Percentiles rank a stretch among this genome's conserved stretches.
phyloP scores from a whole-genome alignment of 1,284 basidiomycete genomes.

The Irpex sp. region DNA sequence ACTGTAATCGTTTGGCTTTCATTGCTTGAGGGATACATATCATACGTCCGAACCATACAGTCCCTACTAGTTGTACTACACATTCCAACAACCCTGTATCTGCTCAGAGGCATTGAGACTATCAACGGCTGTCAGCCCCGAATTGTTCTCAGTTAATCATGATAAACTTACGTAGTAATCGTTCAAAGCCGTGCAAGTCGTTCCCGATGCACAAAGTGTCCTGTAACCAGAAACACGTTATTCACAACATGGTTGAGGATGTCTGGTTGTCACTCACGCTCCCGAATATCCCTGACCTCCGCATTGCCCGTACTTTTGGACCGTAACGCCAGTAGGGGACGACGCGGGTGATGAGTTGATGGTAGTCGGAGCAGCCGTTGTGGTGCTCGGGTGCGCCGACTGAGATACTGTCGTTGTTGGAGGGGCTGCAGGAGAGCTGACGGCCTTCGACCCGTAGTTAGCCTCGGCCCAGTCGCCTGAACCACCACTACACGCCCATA shows the following conservation, averaged over 20 bases:
- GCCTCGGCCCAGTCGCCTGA: constrained; percentile 15
- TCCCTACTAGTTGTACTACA: no score
- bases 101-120: not conserved
- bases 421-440: not conserved
- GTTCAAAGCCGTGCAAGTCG: constrained; percentile 12
- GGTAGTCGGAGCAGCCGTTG: not conserved
- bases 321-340: constrained; percentile 2
- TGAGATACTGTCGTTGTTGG: not conserved
- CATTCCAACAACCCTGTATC: no score
- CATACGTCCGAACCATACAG: no score
- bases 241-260: not conserved
- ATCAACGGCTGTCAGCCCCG: not conserved
- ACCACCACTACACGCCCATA: constrained; percentile 9
- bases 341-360: constrained; percentile 1
- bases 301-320: constrained; percentile 13
- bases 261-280: constrained; percentile 10
- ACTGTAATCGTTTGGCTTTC: no score
- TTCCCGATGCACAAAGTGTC: constrained; percentile 9
- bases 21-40: no score
- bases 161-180: constrained; percentile 12
- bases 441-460: constrained; percentile 7
- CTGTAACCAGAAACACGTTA: not conserved
- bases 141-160: not conserved
- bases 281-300: constrained; percentile 9
- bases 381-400: not conserved